Conservation (phyloP, 805 yeast genomes). For the Candida qinlingensis region DNA sequence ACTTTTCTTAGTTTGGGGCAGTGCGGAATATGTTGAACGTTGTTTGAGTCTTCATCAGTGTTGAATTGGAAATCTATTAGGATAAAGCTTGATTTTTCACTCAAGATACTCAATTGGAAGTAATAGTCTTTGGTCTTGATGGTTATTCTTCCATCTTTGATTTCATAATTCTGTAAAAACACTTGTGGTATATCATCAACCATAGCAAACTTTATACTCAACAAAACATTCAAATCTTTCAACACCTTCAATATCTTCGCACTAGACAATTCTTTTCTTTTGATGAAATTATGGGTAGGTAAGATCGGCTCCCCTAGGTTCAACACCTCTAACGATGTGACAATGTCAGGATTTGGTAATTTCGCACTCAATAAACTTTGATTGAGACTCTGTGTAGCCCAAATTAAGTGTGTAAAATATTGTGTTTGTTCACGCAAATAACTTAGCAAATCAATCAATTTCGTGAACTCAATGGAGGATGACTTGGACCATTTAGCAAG, state of each 20-base stretch:
- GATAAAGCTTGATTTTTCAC: slow-evolving; percentile 64
- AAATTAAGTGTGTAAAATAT: slow-evolving; percentile 55
- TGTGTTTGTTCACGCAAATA: slow-evolving; percentile 82
- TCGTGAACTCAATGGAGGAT: slow-evolving; percentile 63
- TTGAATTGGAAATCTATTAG: slow-evolving; percentile 68
- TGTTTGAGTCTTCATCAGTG: slow-evolving; percentile 15
- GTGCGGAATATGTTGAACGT: slow-evolving; percentile 1
- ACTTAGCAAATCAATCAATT: slow-evolving; percentile 77
- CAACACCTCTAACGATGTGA: slow-evolving; percentile 82
- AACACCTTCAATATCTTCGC: slow-evolving; percentile 55
- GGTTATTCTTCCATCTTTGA: slow-evolving; percentile 72
- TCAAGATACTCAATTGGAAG: slow-evolving; percentile 73
- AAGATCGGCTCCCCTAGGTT: slow-evolving; percentile 71
- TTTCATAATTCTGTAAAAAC: slow-evolving; percentile 50
- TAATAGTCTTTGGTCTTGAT: slow-evolving; percentile 59
- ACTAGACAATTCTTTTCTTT: slow-evolving; percentile 44
- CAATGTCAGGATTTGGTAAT: slow-evolving; percentile 84
- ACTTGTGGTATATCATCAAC: slow-evolving; percentile 55
- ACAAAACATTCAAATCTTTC: slow-evolving; percentile 61
- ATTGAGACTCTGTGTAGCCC: slow-evolving; percentile 64
- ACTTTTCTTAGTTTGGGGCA: slow-evolving; percentile 42
- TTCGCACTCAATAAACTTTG: slow-evolving; percentile 81
- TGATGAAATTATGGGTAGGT: slow-evolving; percentile 53
- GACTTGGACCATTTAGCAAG: slow-evolving; percentile 80
- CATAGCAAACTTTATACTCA: slow-evolving; percentile 71